Evolutionary conservation across 345 rosid genomes (phyloP), one percentile per base, ranked within the genome.

Genomic region (Murraya paniculata): DNA sequence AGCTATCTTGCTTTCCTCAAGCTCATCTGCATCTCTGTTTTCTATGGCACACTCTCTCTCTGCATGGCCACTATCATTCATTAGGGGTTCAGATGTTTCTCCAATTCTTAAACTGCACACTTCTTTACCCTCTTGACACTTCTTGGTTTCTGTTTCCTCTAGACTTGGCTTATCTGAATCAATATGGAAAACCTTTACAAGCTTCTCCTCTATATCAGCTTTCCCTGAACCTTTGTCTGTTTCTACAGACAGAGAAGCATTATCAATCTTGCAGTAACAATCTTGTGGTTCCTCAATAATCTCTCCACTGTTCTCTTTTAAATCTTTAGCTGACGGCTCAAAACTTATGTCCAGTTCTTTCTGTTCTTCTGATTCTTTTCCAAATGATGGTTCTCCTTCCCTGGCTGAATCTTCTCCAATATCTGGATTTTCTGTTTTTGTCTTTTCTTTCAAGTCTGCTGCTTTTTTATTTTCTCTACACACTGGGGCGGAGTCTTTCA

Each of bases 361-460:
- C 56, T 36, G 67, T 68, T 73, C 79, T 66, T 77, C 71, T 50
- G 74, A 57, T 74, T 78, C 75, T 57, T 36, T 25, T 21, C 21
- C 24, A 56, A 71, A 64, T 57, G 64, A 72, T 73, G 64, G 57
- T 50, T 86, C 82, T 61, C 70, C 45, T 24, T 80, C 74, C 65
- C 22, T 59, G 67, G 64, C 39, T 78, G 77, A 48, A 64, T 73
- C 68, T 21, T 76, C 84, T 79, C 64, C 81, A 58, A 79, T 56
- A 41, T 75, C 78, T 9, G 50, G 22, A 39, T 30, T 74, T 58
- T 21, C 72, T 60, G 58, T 39, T 66, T 76, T 70, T n/a, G 30
- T 79, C 67, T 79, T 77, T 45, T 86, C 82, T 75, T 45, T 71
- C 24, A 68, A 77, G 24, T 81, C 83, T 71, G 66, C 72, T 73